Conservation (phyloP, 306 rosid species). For the Quercus robur region DNA sequence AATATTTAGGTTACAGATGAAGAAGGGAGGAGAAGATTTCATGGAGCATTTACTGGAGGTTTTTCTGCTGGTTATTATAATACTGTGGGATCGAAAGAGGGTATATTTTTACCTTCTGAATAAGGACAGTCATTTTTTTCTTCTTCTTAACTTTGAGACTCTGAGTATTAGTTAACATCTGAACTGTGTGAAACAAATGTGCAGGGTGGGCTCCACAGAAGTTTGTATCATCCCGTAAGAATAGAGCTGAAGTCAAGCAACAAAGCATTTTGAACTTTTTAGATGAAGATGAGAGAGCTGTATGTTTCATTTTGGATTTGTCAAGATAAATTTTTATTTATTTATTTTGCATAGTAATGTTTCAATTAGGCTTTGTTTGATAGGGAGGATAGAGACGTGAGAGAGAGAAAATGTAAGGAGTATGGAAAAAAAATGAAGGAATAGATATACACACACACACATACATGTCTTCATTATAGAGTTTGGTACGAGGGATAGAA, state of each 20-base stretch:
- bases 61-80: conserved; percentile 94
- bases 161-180: conserved; percentile 10
- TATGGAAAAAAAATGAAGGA: too few relatives aligned
- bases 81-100: conserved; percentile 90
- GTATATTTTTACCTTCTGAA: conserved; percentile 32
- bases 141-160: background rate
- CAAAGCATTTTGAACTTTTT: conserved; percentile 80
- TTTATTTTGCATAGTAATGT: conserved; percentile 3
- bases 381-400: too few relatives aligned
- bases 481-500: too few relatives aligned
- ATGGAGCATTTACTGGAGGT: conserved; percentile 95
- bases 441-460: too few relatives aligned
- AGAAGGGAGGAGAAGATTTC: conserved; percentile 98
- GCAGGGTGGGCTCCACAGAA: conserved; percentile 97
- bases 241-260: conserved; percentile 77
- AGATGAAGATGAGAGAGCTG: conserved; percentile 92
- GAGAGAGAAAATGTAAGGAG: too few relatives aligned
- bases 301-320: conserved; percentile 39
- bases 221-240: conserved; percentile 88
- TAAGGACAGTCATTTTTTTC: background rate
- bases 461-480: conserved; percentile 9
- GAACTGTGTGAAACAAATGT: conserved; percentile 25
- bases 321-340: background rate
- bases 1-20: conserved; percentile 78
- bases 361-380: background rate